Conservation (phyloP, 129 eudicot species). For the Chrysanthemum seticuspe region DNA sequence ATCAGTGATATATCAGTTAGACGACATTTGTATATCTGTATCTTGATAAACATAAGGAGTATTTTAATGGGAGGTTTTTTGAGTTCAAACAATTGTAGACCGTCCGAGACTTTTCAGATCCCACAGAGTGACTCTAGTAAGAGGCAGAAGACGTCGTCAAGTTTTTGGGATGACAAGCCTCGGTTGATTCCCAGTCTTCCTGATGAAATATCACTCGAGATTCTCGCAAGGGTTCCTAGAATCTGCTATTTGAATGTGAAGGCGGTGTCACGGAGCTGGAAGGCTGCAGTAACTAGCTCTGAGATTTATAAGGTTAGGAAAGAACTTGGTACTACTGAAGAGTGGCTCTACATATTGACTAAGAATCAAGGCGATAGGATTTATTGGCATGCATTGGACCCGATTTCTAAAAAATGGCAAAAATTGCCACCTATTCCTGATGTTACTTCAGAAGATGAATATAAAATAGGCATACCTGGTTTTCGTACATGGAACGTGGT, state of each 20-base stretch:
- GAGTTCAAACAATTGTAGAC: constrained; percentile 8
- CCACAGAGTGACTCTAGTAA: constrained; percentile 51
- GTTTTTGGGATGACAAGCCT: constrained; percentile 70
- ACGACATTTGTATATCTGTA: neutral
- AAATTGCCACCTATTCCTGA: constrained; percentile 79
- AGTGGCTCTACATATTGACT: constrained; percentile 87
- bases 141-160: constrained; percentile 66
- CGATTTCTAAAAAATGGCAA: constrained; percentile 69
- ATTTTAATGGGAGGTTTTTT: constrained; percentile 11
- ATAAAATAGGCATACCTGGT: constrained; percentile 52
- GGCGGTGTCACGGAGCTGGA: constrained; percentile 87
- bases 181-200: constrained; percentile 88
- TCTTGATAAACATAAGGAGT: neutral
- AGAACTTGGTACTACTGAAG: constrained; percentile 80
- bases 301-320: constrained; percentile 69
- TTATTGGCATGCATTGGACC: constrained; percentile 87
- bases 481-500: constrained; percentile 69
- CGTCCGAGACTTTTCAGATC: neutral
- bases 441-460: constrained; percentile 48
- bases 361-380: constrained; percentile 59
- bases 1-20: neutral
- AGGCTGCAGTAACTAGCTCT: constrained; percentile 55
- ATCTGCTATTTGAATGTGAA: constrained; percentile 54
- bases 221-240: constrained; percentile 86
- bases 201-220: constrained; percentile 89